Evolutionary conservation across 1,284 basidiomycete genomes (phyloP).

Genomic region (Takashimella koratensis): DNA sequence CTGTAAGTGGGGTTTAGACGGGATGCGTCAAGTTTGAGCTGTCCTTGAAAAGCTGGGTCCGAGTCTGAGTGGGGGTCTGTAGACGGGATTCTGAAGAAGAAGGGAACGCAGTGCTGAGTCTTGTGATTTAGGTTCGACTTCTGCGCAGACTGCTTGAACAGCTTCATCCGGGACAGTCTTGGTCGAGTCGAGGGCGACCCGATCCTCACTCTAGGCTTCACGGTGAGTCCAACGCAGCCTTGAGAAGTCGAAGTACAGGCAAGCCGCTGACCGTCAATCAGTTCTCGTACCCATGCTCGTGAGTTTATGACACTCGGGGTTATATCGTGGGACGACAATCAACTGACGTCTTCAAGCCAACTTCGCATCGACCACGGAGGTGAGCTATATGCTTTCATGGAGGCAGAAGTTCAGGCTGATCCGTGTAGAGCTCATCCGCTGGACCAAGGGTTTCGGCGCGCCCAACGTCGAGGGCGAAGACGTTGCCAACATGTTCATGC

Average conservation of each 20-base stretch:
- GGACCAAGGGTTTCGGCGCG: constrained; percentile 98
- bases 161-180: constrained; percentile 69
- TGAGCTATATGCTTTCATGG: constrained; percentile 10
- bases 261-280: constrained; percentile 35
- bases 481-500: constrained; percentile 86
- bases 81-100: not conserved
- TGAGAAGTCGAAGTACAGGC: not conserved
- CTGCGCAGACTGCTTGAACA: constrained; percentile 88
- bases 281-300: constrained; percentile 93
- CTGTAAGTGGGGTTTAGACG: constrained; percentile 48
- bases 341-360: constrained; percentile 58
- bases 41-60: not conserved
- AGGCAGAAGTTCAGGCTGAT: too few species aligned
- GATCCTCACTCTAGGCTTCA: constrained; percentile 84
- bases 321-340: not conserved
- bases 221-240: constrained; percentile 63
- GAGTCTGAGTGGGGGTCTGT: too few species aligned
- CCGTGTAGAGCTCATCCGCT: constrained; percentile 73
- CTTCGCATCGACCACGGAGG: constrained; percentile 85
- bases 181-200: constrained; percentile 64
- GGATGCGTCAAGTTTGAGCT: not conserved
- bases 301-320: constrained; percentile 46
- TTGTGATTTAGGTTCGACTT: constrained; percentile 88
- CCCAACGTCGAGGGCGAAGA: constrained; percentile 88
- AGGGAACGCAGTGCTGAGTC: too few species aligned